These are phyloP conservation scores for Verbascum thapsus DNA, from an alignment of 257 asterid genomes.

Conservation along the genomic window DNA sequence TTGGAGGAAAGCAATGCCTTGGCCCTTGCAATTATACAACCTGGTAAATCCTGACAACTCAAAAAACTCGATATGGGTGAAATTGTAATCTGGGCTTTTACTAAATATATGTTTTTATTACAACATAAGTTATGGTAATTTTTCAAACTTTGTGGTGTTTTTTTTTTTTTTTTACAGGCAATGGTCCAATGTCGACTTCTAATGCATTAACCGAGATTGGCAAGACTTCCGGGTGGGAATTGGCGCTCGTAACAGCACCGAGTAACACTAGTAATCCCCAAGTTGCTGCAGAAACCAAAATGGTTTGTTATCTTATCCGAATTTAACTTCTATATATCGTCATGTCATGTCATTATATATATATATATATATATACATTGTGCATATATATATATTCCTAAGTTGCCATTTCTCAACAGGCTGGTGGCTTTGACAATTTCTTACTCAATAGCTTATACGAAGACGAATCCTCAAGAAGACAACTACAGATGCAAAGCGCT, in stretches of 20 bases:
- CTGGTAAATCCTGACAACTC: conserved; percentile 39
- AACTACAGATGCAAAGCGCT: conserved; percentile 57
- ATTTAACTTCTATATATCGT: not conserved
- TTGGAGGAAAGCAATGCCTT: conserved; percentile 70
- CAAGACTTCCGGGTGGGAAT: conserved; percentile 73
- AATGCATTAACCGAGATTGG: conserved; percentile 43
- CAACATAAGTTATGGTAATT: too few relatives aligned
- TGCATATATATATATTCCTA: too few relatives aligned
- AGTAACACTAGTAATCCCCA: conserved; percentile 54
- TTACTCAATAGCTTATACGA: conserved; percentile 85
- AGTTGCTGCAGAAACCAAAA: conserved; percentile 40
- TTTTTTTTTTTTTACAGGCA: conserved; percentile 37
- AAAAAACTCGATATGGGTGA: too few relatives aligned
- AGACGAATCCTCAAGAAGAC: conserved; percentile 67
- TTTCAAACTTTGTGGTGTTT: too few relatives aligned
- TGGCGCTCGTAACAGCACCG: conserved; percentile 77
- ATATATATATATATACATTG: too few relatives aligned
- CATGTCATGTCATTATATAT: too few relatives aligned
- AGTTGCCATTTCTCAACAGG: conserved; percentile 39
- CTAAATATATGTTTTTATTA: too few relatives aligned
- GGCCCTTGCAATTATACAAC: conserved; percentile 80
- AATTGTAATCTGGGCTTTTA: too few relatives aligned
- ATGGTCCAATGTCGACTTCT: conserved; percentile 30
- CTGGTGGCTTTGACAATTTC: conserved; percentile 76
- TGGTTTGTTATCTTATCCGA: conserved; percentile 40